These are phyloP conservation scores for Erythrophleum fordii DNA, from an alignment of 306 rosid genomes.

Conservation along the genomic window DNA sequence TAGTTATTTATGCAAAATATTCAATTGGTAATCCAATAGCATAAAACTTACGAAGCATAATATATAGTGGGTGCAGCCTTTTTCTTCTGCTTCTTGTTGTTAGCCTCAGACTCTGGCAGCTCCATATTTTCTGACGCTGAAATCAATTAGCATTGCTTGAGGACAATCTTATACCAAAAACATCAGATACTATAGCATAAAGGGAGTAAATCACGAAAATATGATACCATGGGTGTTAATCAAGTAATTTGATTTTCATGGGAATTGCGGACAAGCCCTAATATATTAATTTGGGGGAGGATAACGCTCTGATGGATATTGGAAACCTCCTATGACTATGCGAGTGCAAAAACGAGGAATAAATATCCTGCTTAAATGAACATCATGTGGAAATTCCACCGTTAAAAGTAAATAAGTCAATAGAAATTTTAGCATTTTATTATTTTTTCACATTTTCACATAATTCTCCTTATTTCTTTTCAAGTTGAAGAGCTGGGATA, in stretches of 20 bases:
- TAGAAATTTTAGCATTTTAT: neutral
- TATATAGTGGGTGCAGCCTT: constrained; percentile 70
- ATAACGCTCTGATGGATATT: neutral
- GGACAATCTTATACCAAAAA: neutral
- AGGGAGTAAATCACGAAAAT: neutral
- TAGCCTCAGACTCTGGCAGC: constrained; percentile 45
- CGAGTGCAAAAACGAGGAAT: neutral
- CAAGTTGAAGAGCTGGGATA: neutral
- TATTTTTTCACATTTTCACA: neutral
- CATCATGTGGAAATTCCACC: neutral
- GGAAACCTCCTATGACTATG: neutral
- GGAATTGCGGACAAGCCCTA: neutral
- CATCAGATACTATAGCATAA: neutral
- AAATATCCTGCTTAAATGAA: neutral
- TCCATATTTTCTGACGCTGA: constrained; percentile 51
- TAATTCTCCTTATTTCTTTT: neutral
- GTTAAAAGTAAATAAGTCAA: neutral
- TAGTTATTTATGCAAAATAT: neutral
- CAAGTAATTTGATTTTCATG: neutral
- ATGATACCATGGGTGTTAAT: neutral
- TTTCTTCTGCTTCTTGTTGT: constrained; percentile 64
- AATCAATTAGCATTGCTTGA: constrained; percentile 7
- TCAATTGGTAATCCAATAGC: neutral
- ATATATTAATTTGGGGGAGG: neutral
- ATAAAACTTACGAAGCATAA: constrained; percentile 78